Evolutionary conservation across 2,329 filamentous ascomycete genomes (phyloP).

Genomic region (Monilinia aucupariae): DNA sequence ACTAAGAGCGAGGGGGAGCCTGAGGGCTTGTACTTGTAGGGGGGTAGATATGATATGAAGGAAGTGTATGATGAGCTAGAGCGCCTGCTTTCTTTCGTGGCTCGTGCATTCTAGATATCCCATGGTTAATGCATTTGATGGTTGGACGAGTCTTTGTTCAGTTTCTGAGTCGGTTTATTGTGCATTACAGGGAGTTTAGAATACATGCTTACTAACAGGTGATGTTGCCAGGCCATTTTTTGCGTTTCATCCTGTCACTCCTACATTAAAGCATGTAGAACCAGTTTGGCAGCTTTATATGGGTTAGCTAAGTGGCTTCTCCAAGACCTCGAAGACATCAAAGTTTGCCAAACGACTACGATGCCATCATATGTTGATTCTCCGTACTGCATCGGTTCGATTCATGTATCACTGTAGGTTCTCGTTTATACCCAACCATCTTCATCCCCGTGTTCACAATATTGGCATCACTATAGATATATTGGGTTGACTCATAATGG

Average conservation of each 20-base stretch:
- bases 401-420: background rate
- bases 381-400: background rate
- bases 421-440: background rate
- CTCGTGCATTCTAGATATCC: constrained; percentile 31
- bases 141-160: background rate
- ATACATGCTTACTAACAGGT: background rate
- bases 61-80: constrained; percentile 16
- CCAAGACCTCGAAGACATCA: no score
- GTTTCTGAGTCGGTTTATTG: background rate
- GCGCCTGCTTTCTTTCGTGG: constrained; percentile 25
- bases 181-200: background rate
- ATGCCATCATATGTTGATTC: background rate
- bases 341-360: no score
- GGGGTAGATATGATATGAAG: constrained; percentile 37
- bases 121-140: constrained; percentile 6
- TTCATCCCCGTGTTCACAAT: background rate
- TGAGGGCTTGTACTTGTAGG: constrained; percentile 90
- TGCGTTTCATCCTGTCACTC: background rate
- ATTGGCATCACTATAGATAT: background rate
- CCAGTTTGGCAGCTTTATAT: background rate
- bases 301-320: background rate
- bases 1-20: constrained; percentile 99
- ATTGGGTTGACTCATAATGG: background rate
- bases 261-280: background rate
- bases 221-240: background rate